These are phyloP conservation scores for Nidularia pulvinata DNA, from an alignment of 768 basidiomycete species.

Conservation along the genomic window DNA sequence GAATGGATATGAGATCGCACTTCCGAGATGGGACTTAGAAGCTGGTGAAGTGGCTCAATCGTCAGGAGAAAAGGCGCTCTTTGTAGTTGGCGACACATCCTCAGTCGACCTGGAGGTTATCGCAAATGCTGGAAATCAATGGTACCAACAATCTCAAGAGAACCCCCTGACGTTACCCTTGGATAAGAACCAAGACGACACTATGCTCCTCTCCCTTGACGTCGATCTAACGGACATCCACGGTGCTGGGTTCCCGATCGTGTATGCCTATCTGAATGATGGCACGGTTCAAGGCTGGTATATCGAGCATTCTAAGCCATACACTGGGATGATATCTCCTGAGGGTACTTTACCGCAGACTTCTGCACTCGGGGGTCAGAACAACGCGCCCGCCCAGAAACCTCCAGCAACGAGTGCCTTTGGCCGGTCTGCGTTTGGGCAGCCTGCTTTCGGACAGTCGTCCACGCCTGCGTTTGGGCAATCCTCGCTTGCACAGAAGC, in stretches of 20 bases:
- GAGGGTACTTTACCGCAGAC: too few relatives aligned
- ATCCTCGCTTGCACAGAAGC: constrained; percentile 2
- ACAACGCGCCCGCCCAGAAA: too few relatives aligned
- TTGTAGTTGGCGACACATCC: constrained; percentile 43
- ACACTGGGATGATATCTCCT: constrained; percentile 50
- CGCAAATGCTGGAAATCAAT: constrained; percentile 34
- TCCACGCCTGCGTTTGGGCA: constrained; percentile 15
- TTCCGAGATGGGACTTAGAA: constrained; percentile 43
- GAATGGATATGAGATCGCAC: constrained; percentile 28
- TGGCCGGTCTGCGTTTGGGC: constrained; percentile 8
- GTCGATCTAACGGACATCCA: constrained; percentile 57
- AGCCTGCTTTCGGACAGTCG: constrained; percentile 7
- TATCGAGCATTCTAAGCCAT: constrained; percentile 58
- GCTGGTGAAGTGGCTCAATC: constrained; percentile 21
- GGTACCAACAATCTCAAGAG: constrained; percentile 50
- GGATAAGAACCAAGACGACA: constrained; percentile 70
- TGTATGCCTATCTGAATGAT: constrained; percentile 79
- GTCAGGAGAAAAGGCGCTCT: constrained; percentile 31
- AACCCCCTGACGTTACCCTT: constrained; percentile 64
- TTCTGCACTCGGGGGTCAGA: too few relatives aligned
- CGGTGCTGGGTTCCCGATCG: constrained; percentile 45
- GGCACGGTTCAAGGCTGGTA: constrained; percentile 79
- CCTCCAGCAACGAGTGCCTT: too few relatives aligned
- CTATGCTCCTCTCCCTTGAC: constrained; percentile 62
- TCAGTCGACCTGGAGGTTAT: constrained; percentile 49